Percentiles rank a stretch among this genome's conserved stretches.
These are phyloP conservation scores for Sporopachydermia cereana DNA, from an alignment of 1,139 yeast genomes.

Conservation along the genomic window DNA sequence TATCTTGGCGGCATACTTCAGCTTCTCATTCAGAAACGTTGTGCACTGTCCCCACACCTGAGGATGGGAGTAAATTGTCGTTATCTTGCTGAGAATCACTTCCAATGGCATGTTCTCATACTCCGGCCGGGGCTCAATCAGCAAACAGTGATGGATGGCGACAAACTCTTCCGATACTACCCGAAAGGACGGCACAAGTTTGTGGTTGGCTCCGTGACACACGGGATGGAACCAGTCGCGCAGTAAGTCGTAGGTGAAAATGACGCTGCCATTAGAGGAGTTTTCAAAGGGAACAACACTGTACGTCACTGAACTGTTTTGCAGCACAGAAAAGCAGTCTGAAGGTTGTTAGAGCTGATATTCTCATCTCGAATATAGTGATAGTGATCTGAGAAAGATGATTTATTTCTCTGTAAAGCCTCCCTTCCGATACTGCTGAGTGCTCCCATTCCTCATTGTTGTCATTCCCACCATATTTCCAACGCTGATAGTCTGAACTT, in stretches of 20 bases:
- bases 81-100: conserved; percentile 28
- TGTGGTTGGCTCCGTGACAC: conserved; percentile 6
- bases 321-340: conserved; percentile 54
- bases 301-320: conserved; percentile 38
- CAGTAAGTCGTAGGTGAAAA: conserved; percentile 68
- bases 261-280: conserved; percentile 91
- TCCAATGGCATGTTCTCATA: conserved; percentile 14
- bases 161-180: conserved; percentile 77
- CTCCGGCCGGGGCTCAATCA: conserved; percentile 32
- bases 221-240: conserved; percentile 44
- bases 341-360: conserved; percentile 20
- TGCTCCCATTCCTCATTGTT: conserved; percentile 8
- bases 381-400: conserved; percentile 20
- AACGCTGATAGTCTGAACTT: conserved; percentile 7
- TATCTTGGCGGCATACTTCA: conserved; percentile 29
- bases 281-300: conserved; percentile 91
- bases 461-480: conserved; percentile 8
- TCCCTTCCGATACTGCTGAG: no score
- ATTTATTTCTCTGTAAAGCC: no score
- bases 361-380: conserved; percentile 33
- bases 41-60: conserved; percentile 96
- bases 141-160: conserved; percentile 65
- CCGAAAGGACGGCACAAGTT: conserved; percentile 25
- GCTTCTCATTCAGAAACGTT: conserved; percentile 33
- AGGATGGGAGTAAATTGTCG: conserved; percentile 76